phyloP scores from a whole-genome alignment of 2,329 filamentous ascomycete genomes.

The Aspergillus aculeatus region DNA sequence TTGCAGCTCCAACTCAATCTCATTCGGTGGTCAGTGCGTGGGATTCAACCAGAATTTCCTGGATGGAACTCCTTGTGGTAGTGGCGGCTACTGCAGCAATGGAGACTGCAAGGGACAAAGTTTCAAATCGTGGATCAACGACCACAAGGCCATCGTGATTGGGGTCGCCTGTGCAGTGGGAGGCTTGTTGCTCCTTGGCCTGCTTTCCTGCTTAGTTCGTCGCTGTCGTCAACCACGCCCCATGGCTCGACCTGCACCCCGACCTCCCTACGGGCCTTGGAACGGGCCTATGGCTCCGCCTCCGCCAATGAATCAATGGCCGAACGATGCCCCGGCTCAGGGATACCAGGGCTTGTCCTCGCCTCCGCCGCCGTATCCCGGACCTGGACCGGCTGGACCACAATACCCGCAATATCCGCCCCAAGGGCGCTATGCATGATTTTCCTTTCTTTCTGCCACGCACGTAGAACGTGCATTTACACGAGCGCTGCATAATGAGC shows the following conservation, averaged over 20 bases:
- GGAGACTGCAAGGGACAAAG: constrained; percentile 75
- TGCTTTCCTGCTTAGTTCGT: constrained; percentile 66
- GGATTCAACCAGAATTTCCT: constrained; percentile 83
- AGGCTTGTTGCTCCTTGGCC: constrained; percentile 65
- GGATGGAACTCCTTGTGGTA: constrained; percentile 82
- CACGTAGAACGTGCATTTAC: background rate
- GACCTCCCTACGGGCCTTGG: constrained; percentile 14
- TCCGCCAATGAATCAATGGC: constrained; percentile 24
- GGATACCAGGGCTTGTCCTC: constrained; percentile 27
- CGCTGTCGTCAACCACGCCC: constrained; percentile 51
- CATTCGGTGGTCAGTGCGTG: constrained; percentile 65
- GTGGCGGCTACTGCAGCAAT: constrained; percentile 75
- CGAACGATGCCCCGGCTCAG: constrained; percentile 19
- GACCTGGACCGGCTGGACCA: constrained; percentile 5
- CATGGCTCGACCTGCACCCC: constrained; percentile 21
- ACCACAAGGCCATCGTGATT: constrained; percentile 79
- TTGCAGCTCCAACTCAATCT: constrained; percentile 67
- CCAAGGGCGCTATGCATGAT: constrained; percentile 28
- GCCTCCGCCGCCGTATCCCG: constrained; percentile 23
- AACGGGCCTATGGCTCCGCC: constrained; percentile 13
- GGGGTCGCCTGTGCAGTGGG: constrained; percentile 72
- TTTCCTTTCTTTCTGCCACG: constrained; percentile 6
- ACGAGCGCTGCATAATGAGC: constrained; percentile 8
- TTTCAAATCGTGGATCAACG: constrained; percentile 71
- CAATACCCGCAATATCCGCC: constrained; percentile 3